Percentiles rank a stretch among this genome's conserved stretches.
phyloP scores from a whole-genome alignment of 306 rosid species.

The Spatholobus suberectus region DNA sequence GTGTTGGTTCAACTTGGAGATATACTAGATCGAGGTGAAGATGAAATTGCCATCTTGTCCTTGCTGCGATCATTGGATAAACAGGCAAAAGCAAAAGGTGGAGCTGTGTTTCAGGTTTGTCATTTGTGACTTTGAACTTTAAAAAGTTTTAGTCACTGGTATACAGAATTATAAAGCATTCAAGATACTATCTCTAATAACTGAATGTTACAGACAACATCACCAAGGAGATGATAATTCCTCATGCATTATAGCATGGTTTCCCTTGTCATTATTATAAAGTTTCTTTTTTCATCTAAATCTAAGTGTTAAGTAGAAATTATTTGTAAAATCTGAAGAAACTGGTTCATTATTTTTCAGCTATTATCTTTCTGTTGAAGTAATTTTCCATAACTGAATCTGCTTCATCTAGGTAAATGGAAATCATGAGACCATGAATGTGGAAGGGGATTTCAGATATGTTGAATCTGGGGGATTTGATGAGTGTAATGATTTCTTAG shows the following conservation, averaged over 20 bases:
- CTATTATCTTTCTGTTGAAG: constrained; percentile 14
- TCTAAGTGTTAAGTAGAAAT: constrained; percentile 1
- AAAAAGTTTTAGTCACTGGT: not conserved
- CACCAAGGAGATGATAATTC: not conserved
- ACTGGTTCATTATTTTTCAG: not conserved
- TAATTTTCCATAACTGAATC: not conserved
- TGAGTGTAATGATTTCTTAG: constrained; percentile 80
- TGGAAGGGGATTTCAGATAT: constrained; percentile 95
- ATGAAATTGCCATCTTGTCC: constrained; percentile 93
- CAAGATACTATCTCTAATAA: not conserved
- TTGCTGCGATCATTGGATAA: constrained; percentile 80
- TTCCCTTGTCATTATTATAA: constrained; percentile 7
- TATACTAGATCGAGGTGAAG: constrained; percentile 94
- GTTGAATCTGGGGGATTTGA: constrained; percentile 81
- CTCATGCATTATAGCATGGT: not conserved
- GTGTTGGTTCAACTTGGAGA: constrained; percentile 96
- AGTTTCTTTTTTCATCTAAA: not conserved
- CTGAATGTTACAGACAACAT: not conserved
- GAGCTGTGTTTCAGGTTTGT: constrained; percentile 95
- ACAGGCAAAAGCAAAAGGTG: constrained; percentile 86
- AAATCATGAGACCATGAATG: constrained; percentile 95
- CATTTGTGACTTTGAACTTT: constrained; percentile 38
- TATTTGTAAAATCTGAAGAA: constrained; percentile 14
- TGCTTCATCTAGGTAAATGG: constrained; percentile 73
- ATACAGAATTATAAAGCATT: not conserved